Conservation (phyloP, 495 filamentous ascomycete species). For the Polyplosphaeria fusca region DNA sequence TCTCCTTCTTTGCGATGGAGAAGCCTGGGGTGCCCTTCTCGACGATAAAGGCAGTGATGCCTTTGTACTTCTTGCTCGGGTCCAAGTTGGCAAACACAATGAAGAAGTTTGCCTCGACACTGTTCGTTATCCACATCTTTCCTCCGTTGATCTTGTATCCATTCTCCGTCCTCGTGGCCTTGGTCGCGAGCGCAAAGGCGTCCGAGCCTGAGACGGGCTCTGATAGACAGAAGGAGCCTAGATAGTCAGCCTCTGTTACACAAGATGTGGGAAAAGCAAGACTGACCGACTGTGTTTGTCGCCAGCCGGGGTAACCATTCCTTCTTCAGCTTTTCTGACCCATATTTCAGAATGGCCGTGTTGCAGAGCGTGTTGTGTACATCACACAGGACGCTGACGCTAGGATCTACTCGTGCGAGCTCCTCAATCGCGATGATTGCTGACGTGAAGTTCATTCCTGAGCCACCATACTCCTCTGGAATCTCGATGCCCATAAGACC, state of each 20-base stretch:
- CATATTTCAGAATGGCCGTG: slow-evolving; percentile 86
- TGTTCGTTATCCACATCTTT: slow-evolving; percentile 99
- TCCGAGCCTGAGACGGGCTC: slow-evolving; percentile 93
- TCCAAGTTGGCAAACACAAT: slow-evolving; percentile 97
- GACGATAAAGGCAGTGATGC: slow-evolving; percentile 93
- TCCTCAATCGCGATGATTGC: slow-evolving; percentile 97
- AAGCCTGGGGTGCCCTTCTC: slow-evolving; percentile 89
- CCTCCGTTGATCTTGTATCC: slow-evolving; percentile 83
- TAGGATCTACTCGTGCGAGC: slow-evolving; percentile 88
- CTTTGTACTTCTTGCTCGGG: slow-evolving; percentile 83
- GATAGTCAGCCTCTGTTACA: slow-evolving; percentile 67
- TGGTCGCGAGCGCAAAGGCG: slow-evolving; percentile 90
- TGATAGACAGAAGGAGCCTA: slow-evolving; percentile 90
- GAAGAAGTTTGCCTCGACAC: slow-evolving; percentile 89
- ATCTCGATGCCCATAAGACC: slow-evolving; percentile 97
- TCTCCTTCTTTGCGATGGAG: slow-evolving; percentile 97
- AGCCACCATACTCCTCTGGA: slow-evolving; percentile 92
- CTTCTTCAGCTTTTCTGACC: slow-evolving; percentile 66
- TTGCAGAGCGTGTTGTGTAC: slow-evolving; percentile 99
- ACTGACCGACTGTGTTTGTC: slow-evolving; percentile 68
- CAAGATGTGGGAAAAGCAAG: slow-evolving; percentile 78
- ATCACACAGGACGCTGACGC: slow-evolving; percentile 87
- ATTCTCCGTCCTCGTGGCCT: slow-evolving; percentile 69
- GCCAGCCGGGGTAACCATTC: slow-evolving; percentile 85
- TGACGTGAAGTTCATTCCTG: slow-evolving; percentile 97